Evolutionary conservation across 1,284 basidiomycete genomes (phyloP).

Genomic region (Pseudomicrostroma phylloplanum): DNA sequence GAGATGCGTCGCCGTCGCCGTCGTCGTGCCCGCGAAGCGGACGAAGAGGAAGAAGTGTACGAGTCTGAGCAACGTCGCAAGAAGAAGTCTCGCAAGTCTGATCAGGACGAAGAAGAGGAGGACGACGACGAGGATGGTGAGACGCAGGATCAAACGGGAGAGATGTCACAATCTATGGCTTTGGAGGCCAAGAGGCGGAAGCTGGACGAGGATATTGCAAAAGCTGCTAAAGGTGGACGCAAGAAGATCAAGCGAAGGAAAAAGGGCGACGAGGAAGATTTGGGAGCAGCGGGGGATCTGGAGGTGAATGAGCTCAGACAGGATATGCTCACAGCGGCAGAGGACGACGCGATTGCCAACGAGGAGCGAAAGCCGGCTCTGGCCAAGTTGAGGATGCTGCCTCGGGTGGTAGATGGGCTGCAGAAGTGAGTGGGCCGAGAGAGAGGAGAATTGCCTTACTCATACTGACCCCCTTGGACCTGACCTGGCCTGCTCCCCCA

Average conservation of each 20-base stretch:
- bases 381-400: constrained; percentile 75
- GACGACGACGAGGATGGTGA: background rate
- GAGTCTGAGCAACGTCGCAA: background rate
- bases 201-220: constrained; percentile 69
- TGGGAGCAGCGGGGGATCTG: constrained; percentile 86
- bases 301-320: constrained; percentile 77
- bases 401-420: constrained; percentile 82
- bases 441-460: constrained; percentile 55
- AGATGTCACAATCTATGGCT: constrained; percentile 1
- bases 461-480: background rate
- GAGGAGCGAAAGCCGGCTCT: constrained; percentile 75
- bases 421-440: constrained; percentile 70
- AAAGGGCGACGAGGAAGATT: constrained; percentile 58
- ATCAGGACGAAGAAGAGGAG: background rate
- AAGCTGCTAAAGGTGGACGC: constrained; percentile 74
- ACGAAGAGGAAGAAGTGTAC: too few relatives aligned
- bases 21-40: too few relatives aligned
- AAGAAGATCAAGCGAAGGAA: constrained; percentile 66
- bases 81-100: background rate
- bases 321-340: constrained; percentile 78
- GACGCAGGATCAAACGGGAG: background rate
- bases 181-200: constrained; percentile 42
- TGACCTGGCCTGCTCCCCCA: constrained; percentile 5
- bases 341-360: constrained; percentile 77
- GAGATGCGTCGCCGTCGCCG: too few relatives aligned